Evolutionary conservation across 495 filamentous ascomycete genomes (phyloP).

Genomic region (Penicillium taxi): DNA sequence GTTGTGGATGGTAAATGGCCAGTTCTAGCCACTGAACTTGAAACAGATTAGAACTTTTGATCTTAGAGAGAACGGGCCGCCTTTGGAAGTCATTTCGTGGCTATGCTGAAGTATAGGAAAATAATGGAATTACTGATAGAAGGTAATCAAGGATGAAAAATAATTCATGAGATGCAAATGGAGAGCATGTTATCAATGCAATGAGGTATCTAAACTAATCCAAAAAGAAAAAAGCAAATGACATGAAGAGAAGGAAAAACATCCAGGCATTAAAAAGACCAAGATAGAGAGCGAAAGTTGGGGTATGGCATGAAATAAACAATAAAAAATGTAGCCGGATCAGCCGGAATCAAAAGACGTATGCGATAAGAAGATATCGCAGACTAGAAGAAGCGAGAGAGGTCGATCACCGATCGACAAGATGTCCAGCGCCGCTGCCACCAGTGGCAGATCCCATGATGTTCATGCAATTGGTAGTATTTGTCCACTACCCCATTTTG

Average conservation of each 20-base stretch:
- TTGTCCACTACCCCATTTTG: slow-evolving; percentile 22
- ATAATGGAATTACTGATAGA: no score
- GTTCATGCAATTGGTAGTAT: slow-evolving; percentile 24
- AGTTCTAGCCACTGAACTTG: slow-evolving; percentile 5
- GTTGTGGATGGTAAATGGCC: slow-evolving; percentile 2
- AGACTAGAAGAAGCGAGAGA: slow-evolving; percentile 11
- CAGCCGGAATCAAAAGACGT: background rate
- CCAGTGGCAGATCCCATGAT: slow-evolving; percentile 29
- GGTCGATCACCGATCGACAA: slow-evolving; percentile 20
- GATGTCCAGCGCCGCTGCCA: slow-evolving; percentile 22
- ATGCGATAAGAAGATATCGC: background rate
- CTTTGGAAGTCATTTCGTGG: no score
- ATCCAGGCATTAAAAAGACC: slow-evolving; percentile 7
- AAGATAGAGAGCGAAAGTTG: slow-evolving; percentile 2
- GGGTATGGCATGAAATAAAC: slow-evolving; percentile 18
- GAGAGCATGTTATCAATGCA: slow-evolving; percentile 6
- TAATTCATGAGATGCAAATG: no score
- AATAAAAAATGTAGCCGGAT: slow-evolving; percentile 7
- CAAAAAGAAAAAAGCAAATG: background rate
- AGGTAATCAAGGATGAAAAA: no score
- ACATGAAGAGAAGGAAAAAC: slow-evolving; percentile 1
- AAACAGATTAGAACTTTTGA: no score
- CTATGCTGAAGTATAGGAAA: no score
- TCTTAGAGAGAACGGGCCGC: no score
- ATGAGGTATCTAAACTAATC: slow-evolving; percentile 14